Percentiles rank a stretch among this genome's conserved stretches.
phyloP scores from a whole-genome alignment of 768 basidiomycete species.

The Lactarius deliciosus region DNA sequence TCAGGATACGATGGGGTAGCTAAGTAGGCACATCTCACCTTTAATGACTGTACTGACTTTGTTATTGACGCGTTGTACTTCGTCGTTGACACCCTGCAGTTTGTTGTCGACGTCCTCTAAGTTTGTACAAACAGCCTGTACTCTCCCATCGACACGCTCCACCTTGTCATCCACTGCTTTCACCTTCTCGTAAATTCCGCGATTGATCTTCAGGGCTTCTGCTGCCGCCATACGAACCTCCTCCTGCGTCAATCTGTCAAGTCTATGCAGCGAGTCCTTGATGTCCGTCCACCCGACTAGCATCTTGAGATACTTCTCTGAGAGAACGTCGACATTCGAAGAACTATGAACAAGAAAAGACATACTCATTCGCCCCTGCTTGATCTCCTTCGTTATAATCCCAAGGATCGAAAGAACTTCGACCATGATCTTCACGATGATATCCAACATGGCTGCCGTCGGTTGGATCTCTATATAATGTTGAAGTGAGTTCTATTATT shows the following conservation, averaged over 20 bases:
- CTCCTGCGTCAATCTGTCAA: background rate
- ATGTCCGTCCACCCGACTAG: background rate
- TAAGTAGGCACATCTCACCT: background rate
- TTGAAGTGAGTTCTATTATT: too few relatives aligned
- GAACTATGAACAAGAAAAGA: background rate
- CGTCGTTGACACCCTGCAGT: too few relatives aligned
- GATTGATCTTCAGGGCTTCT: background rate
- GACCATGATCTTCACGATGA: background rate
- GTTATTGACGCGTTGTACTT: background rate
- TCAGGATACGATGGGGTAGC: too few relatives aligned
- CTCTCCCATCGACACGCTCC: background rate
- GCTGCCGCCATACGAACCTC: background rate
- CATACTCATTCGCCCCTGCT: background rate
- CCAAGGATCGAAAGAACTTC: conserved; percentile 5
- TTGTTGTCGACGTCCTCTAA: too few relatives aligned
- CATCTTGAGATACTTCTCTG: background rate
- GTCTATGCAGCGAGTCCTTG: background rate
- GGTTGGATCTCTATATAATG: background rate
- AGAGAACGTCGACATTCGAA: background rate
- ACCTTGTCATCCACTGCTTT: background rate
- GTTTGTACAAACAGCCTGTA: background rate
- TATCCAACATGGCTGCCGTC: background rate
- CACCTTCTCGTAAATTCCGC: background rate
- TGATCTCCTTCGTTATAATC: background rate
- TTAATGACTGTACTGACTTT: background rate